Base-by-base conservation (phyloP, 139 green algal species). In the Chlorella sp. region DNA sequence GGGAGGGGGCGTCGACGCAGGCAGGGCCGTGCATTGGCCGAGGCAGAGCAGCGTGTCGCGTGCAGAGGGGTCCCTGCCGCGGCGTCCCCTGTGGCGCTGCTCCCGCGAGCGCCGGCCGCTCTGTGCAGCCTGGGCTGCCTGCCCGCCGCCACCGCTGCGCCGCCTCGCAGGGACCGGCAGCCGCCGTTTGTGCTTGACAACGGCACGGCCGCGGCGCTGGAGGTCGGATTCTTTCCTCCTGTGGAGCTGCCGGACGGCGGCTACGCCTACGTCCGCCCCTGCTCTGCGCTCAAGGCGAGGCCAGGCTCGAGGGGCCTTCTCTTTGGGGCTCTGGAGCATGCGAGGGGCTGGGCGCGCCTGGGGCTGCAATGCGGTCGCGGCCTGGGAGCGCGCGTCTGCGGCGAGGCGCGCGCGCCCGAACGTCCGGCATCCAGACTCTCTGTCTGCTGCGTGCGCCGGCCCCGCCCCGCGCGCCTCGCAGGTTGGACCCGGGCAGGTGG, bases 181-280 rank as follows among this genome's bases (percentile, higher is more conserved):
- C 82, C 82, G 25, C 79, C 82, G 2, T 60, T 79, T 53, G 42
- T 76, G 8, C 27, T 87, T 3, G 36, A 72, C 51, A 87, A 82
- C 38, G 43, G 31, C 35, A 66, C 71, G 0, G 6, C 17, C 0
- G 23, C 23, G 1, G 31, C 69, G 6, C 14, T 87, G 21, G 62
- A 79, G 31, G 41, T 84, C 9, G 66, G 71, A 35, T 74, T 63
- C 53, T 82, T 68, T 19, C 58, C 59, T 0, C 67, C 76, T 8
- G 8, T 42, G 2, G 72, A 78, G 15, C 51, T 61, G 14, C 3
- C 43, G 11, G 65, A 62, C 14, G 53, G 66, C 41, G 38, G 63
- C 75, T 62, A 43, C 48, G 40, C 69, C 15, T 75, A 75, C 17
- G 19, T n/a, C n/a, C n/a, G n/a, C n/a, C n/a, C n/a, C n/a, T n/a